Conservation (phyloP, 192 early-diverging fungal species). For the Helicostylum pulchrum region DNA sequence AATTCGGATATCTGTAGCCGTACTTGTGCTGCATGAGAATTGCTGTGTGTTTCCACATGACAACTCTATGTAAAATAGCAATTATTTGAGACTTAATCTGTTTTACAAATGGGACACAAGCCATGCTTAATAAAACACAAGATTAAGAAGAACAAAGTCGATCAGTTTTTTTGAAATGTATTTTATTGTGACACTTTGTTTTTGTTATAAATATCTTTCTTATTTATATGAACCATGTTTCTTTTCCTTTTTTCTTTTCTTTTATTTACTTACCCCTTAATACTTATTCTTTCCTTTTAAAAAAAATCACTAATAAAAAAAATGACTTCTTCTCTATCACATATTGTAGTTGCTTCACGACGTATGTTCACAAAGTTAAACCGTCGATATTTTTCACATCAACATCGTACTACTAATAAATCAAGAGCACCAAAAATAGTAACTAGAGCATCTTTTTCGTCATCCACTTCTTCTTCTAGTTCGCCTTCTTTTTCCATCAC, state of each 20-base stretch:
- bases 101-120: neutral
- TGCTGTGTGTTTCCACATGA: constrained; percentile 2
- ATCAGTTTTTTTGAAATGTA: too few relatives aligned
- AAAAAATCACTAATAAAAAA: constrained; percentile 3
- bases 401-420: neutral
- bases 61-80: neutral
- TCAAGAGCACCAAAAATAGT: neutral
- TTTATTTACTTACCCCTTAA: constrained; percentile 11
- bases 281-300: constrained; percentile 13
- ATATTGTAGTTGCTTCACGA: constrained; percentile 20
- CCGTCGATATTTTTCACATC: constrained; percentile 1
- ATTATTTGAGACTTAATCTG: neutral
- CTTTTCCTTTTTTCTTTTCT: constrained; percentile 6
- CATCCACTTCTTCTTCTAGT: neutral
- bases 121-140: neutral
- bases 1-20: too few relatives aligned
- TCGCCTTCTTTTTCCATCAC: too few relatives aligned
- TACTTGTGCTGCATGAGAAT: too few relatives aligned
- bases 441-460: neutral
- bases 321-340: constrained; percentile 13
- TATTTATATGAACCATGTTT: neutral
- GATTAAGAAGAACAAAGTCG: neutral
- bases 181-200: neutral
- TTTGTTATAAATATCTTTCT: neutral
- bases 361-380: constrained; percentile 21